Conservation (phyloP, 805 yeast species). For the Danielia reshetovae region DNA sequence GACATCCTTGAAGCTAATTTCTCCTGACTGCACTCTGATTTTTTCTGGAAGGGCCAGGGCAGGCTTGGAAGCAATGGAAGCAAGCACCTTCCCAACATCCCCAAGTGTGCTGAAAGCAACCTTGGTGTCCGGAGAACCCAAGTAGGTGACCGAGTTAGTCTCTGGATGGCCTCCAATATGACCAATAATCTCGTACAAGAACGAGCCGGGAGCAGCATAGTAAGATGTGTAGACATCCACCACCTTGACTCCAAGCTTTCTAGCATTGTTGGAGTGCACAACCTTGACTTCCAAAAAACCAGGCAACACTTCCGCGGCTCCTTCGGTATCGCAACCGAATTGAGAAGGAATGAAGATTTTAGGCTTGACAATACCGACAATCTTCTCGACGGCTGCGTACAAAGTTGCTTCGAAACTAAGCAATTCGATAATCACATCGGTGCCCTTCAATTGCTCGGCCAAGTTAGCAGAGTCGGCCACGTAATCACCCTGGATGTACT, state of each 20-base stretch:
- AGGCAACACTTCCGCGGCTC: constrained; percentile 26
- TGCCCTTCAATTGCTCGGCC: constrained; percentile 39
- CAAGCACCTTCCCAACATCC: constrained; percentile 45
- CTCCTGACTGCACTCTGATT: constrained; percentile 41
- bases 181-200: constrained; percentile 31
- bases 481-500: constrained; percentile 36
- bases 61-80: constrained; percentile 30
- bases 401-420: constrained; percentile 27
- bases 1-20: constrained; percentile 35
- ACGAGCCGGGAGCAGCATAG: constrained; percentile 31
- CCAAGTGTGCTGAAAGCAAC: constrained; percentile 13
- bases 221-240: constrained; percentile 41
- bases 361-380: constrained; percentile 40
- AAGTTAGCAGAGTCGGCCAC: constrained; percentile 20
- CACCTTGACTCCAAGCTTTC: constrained; percentile 44
- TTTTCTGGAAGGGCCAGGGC: constrained; percentile 42
- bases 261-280: constrained; percentile 34
- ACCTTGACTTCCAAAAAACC: constrained; percentile 31
- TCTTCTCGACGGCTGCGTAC: constrained; percentile 32
- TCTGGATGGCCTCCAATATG: constrained; percentile 32
- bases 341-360: constrained; percentile 58
- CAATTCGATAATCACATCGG: constrained; percentile 50
- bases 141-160: constrained; percentile 31
- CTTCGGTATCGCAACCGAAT: constrained; percentile 47
- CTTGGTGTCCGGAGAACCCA: constrained; percentile 37